phyloP scores from a whole-genome alignment of 1,139 yeast genomes.

The Lodderomyces oxycetoniae region DNA sequence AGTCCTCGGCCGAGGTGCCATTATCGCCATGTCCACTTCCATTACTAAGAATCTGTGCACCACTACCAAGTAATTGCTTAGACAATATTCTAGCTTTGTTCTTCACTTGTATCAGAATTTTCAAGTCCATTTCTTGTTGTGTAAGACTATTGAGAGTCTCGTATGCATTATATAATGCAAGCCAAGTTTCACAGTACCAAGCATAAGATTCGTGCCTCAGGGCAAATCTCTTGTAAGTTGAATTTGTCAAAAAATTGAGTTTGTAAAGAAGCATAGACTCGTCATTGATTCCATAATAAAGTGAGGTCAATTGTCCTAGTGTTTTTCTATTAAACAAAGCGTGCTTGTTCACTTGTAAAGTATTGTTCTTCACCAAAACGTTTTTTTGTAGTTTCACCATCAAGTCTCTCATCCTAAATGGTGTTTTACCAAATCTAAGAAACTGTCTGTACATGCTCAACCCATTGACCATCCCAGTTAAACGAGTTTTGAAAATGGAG shows the following conservation, averaged over 20 bases:
- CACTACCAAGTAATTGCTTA: conserved; percentile 35
- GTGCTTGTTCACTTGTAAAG: conserved; percentile 19
- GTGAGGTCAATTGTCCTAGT: conserved; percentile 44
- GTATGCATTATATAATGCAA: conserved; percentile 49
- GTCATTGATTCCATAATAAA: conserved; percentile 63
- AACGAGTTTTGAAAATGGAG: conserved; percentile 29
- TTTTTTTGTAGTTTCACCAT: conserved; percentile 18
- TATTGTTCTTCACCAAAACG: conserved; percentile 9
- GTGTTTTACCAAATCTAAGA: conserved; percentile 68
- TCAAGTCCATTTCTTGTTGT: conserved; percentile 41
- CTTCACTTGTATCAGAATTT: conserved; percentile 38
- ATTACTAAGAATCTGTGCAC: conserved; percentile 6
- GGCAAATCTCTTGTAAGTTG: conserved; percentile 30
- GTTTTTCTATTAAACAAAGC: conserved; percentile 38
- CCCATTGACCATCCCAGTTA: conserved; percentile 43
- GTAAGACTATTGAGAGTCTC: conserved; percentile 33
- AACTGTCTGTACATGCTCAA: conserved; percentile 62
- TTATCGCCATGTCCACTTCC: not conserved
- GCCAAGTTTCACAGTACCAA: conserved; percentile 60
- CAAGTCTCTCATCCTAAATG: conserved; percentile 46
- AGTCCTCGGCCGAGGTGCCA: conserved; percentile 16
- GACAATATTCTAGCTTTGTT: conserved; percentile 35
- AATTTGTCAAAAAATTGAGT: conserved; percentile 44
- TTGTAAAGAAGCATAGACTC: conserved; percentile 54
- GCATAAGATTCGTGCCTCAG: conserved; percentile 54